Percentiles rank a stretch among this genome's conserved stretches.
Conservation (phyloP, 805 yeast genomes). For the Ogataea trehalophila region DNA sequence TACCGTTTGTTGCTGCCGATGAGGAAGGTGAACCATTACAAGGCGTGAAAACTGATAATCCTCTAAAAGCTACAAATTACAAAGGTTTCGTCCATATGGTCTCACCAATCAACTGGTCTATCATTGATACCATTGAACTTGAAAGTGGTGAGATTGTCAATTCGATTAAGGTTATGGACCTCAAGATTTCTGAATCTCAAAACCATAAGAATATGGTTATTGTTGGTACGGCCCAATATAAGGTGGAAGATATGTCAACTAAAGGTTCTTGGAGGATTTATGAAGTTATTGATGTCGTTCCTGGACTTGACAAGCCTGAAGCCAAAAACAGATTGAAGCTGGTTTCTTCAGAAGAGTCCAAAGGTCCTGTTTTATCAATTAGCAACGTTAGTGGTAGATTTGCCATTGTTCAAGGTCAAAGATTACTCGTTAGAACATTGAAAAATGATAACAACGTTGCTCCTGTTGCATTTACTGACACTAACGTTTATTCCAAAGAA, state of each 20-base stretch:
- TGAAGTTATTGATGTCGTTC: slow-evolving; percentile 78
- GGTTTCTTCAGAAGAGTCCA: slow-evolving; percentile 64
- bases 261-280: slow-evolving; percentile 71
- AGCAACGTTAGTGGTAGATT: slow-evolving; percentile 81
- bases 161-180: slow-evolving; percentile 47
- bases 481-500: slow-evolving; percentile 74
- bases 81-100: slow-evolving; percentile 60
- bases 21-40: slow-evolving; percentile 66
- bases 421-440: slow-evolving; percentile 68
- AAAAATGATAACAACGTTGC: slow-evolving; percentile 73
- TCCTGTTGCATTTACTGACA: slow-evolving; percentile 91
- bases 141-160: slow-evolving; percentile 64
- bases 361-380: slow-evolving; percentile 78
- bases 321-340: slow-evolving; percentile 74
- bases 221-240: slow-evolving; percentile 70
- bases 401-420: slow-evolving; percentile 82
- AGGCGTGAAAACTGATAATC: slow-evolving; percentile 43
- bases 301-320: slow-evolving; percentile 85
- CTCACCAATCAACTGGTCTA: slow-evolving; percentile 72
- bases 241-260: slow-evolving; percentile 77
- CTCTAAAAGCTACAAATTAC: slow-evolving; percentile 50
- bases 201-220: slow-evolving; percentile 59
- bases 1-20: slow-evolving; percentile 61
- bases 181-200: slow-evolving; percentile 30
- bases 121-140: slow-evolving; percentile 64